Base-by-base conservation (phyloP, 129 eudicot genomes). In the Flaveria sonorensis region DNA sequence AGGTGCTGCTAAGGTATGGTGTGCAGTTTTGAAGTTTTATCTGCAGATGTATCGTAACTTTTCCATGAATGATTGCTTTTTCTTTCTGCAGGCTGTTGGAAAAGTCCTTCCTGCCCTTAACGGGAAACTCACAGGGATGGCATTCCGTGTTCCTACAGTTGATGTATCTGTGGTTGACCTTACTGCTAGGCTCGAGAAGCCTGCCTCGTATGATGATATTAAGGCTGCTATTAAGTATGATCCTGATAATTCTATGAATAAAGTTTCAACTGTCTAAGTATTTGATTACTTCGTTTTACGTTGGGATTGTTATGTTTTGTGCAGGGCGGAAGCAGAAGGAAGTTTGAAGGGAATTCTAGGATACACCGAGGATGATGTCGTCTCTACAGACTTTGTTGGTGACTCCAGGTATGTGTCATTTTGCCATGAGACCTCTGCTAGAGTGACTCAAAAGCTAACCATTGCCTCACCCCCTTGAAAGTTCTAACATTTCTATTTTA, bases 81-180 rank as follows among this genome's bases (percentile, higher is more conserved):
- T 77, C n/a, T 42, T 72, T 59, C 23, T 83, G 73, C 72, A 92
- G 96, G 96, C 93, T 66, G 97, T 89, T 73, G 93, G 96, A 18
- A 92, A 92, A 77, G 98, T 92, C 53, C 92, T 92, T 67, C 96
- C 98, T 3, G 82, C 86, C 7, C 85, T 92, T 4, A 92, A 89
- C 15, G 96, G 98, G 19, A 92, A 92, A 78, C 91, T 92, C 16
- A 92, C 96, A 20, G 97, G 97, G 66, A 89, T 92, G 96, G 81
- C 96, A 14, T 87, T 89, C 89, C 90, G 97, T 74, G 97, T 92
- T 21, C 97, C 97, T 45, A 89, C 96, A 18, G 89, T 81, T 23
- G 91, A 92, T 74, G 97, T 92, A 52, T 92, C 97, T 2, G 97
- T 92, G 24, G 93, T 92, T 65, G 98, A 92, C 78, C 91, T 92